Conservation (phyloP, 2,329 filamentous ascomycete genomes). For the Penicillium occitanis region DNA sequence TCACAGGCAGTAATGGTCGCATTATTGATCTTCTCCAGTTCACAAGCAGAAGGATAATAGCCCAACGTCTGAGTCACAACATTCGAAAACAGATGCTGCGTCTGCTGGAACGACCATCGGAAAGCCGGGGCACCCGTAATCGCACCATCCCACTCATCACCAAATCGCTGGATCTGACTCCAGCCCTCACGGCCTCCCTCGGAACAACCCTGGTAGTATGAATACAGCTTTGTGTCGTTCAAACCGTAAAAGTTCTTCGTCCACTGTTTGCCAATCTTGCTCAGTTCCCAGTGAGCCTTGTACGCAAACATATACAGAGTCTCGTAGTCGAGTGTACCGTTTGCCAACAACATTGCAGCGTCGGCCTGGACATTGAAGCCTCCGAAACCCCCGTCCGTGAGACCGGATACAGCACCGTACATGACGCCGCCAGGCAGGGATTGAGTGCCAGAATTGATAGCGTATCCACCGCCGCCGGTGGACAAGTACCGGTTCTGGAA, state of each 20-base stretch:
- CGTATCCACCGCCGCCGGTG: not conserved
- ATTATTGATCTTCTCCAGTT: not conserved
- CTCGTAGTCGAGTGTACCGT: constrained; percentile 52
- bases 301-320: constrained; percentile 53
- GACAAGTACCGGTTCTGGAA: not conserved
- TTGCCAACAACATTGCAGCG: constrained; percentile 30
- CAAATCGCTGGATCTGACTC: constrained; percentile 50
- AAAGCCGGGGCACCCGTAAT: constrained; percentile 47
- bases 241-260: constrained; percentile 42
- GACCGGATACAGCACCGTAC: not conserved
- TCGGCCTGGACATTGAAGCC: not conserved
- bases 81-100: constrained; percentile 40
- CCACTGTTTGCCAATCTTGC: constrained; percentile 45
- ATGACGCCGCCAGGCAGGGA: not conserved
- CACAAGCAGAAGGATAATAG: constrained; percentile 7
- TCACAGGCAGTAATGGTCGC: not conserved
- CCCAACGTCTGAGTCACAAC: constrained; percentile 39
- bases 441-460: not conserved
- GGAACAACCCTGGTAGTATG: constrained; percentile 53
- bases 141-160: constrained; percentile 45
- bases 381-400: not conserved
- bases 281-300: constrained; percentile 52
- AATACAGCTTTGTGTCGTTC: constrained; percentile 26
- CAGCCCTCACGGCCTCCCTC: constrained; percentile 52
- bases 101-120: constrained; percentile 43